These are phyloP conservation scores for Cercospora janseana DNA, from an alignment of 2,329 filamentous ascomycete genomes.

Conservation along the genomic window DNA sequence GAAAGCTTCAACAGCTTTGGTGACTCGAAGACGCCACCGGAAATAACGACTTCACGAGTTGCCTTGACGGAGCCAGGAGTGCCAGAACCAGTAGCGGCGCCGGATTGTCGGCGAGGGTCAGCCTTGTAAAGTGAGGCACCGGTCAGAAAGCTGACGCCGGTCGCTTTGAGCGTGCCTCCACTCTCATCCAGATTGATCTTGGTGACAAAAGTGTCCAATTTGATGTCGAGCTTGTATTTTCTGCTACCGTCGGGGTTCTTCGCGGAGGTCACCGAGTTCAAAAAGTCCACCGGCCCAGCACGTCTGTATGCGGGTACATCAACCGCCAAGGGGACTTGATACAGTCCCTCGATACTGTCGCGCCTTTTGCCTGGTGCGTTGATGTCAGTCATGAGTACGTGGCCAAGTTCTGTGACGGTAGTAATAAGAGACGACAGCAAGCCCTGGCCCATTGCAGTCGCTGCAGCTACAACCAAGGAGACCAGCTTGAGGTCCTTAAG, in stretches of 20 bases:
- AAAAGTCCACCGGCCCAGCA: constrained; percentile 10
- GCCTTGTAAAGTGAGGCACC: constrained; percentile 40
- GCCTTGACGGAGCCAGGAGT: constrained; percentile 43
- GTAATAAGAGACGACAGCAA: constrained; percentile 37
- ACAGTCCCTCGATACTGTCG: constrained; percentile 52
- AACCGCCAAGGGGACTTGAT: constrained; percentile 58
- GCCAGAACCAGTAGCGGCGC: constrained; percentile 32
- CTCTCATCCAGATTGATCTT: constrained; percentile 60
- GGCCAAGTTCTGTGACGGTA: constrained; percentile 47
- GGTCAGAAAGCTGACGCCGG: constrained; percentile 42
- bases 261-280: constrained; percentile 5
- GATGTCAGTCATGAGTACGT: constrained; percentile 51
- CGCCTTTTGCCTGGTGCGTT: constrained; percentile 33
- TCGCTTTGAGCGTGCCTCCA: constrained; percentile 28
- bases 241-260: constrained; percentile 11
- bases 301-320: constrained; percentile 26
- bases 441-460: constrained; percentile 46
- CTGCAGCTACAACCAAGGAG: constrained; percentile 52
- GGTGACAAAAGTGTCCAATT: constrained; percentile 63
- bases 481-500: constrained; percentile 55
- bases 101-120: constrained; percentile 32
- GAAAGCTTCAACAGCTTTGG: constrained; percentile 55
- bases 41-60: constrained; percentile 17
- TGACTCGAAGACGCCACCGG: constrained; percentile 51
- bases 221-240: constrained; percentile 24